Percentiles rank a stretch among this genome's conserved stretches.
These are phyloP conservation scores for Talinum fruticosum DNA, from an alignment of 148 eudicot genomes.

Conservation along the genomic window DNA sequence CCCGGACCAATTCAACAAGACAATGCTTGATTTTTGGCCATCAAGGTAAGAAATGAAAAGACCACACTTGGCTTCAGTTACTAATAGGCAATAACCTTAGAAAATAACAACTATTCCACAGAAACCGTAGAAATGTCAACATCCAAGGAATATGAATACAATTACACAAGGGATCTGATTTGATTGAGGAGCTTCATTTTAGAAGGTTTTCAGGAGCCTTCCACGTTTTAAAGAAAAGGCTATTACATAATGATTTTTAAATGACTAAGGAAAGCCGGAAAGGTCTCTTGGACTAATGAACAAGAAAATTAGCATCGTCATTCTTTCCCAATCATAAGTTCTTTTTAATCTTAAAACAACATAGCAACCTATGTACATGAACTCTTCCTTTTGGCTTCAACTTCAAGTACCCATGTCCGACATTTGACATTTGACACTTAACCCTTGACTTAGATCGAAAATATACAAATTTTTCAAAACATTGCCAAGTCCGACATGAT, in stretches of 20 bases:
- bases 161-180: not conserved
- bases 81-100: no score
- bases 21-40: no score
- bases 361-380: not conserved
- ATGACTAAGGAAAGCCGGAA: not conserved
- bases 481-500: no score
- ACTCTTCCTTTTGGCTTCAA: no score
- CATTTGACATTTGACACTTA: no score
- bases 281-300: not conserved
- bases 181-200: not conserved
- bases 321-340: not conserved
- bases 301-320: not conserved
- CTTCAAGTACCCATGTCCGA: no score
- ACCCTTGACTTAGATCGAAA: no score
- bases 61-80: no score
- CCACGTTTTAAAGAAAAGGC: not conserved
- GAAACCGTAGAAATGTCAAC: not conserved
- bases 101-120: not conserved
- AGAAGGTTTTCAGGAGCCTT: not conserved
- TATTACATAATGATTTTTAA: not conserved
- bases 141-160: no score
- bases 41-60: no score
- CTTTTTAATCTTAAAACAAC: not conserved
- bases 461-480: no score
- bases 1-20: no score